Evolutionary conservation across 169 alveolate species (phyloP).

Genomic region (Plasmodium knowlesi): DNA sequence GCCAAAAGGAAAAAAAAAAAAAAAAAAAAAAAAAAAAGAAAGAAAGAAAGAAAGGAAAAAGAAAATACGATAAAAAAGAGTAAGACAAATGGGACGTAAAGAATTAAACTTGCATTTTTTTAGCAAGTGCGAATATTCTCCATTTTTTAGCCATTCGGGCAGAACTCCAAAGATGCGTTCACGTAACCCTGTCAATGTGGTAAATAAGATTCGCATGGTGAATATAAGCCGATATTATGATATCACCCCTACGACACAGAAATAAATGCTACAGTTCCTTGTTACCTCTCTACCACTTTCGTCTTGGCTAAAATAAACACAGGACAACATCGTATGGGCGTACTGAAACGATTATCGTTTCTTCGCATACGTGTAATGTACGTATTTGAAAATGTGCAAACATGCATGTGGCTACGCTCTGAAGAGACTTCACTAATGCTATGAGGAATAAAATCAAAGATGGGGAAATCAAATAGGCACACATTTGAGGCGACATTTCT

Average conservation of each 20-base stretch:
- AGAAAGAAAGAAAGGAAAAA: not conserved
- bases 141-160: not conserved
- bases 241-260: not conserved
- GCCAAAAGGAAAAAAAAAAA: not conserved
- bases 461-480: not conserved
- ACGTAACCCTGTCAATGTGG: not conserved
- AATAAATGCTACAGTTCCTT: not conserved
- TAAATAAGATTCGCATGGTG: not conserved
- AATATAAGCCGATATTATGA: not conserved
- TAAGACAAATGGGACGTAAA: constrained; percentile 16
- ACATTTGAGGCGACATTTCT: not conserved
- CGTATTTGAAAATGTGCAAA: not conserved
- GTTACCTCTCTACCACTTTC: not conserved
- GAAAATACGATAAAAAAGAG: not conserved
- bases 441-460: not conserved
- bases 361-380: not conserved
- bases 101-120: not conserved
- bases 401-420: not conserved
- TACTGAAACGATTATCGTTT: not conserved
- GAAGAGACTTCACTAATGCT: not conserved
- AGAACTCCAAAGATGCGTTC: not conserved
- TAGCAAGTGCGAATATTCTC: constrained; percentile 1
- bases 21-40: not conserved
- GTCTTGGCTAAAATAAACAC: not conserved
- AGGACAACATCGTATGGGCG: not conserved